These are phyloP conservation scores for Melastoma candidum DNA, from an alignment of 441 rosid species.

Conservation along the genomic window DNA sequence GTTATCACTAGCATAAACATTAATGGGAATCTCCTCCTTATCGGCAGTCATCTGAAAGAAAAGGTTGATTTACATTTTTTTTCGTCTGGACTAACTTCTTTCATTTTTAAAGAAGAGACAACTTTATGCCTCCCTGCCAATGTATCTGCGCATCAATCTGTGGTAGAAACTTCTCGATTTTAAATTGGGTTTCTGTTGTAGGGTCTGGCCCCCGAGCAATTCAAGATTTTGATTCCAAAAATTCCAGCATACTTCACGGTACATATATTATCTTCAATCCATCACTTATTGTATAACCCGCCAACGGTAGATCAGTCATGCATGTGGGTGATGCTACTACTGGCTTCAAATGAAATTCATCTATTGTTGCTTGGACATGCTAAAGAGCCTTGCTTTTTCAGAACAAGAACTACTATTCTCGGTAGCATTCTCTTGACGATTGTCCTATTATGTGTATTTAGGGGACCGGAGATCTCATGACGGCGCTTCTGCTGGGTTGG, in stretches of 20 bases:
- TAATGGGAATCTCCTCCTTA: constrained; percentile 67
- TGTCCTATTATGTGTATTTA: constrained; percentile 21
- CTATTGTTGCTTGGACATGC: no score
- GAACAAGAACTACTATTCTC: not conserved
- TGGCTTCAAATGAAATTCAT: no score
- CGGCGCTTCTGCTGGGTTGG: constrained; percentile 98
- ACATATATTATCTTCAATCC: constrained; percentile 18
- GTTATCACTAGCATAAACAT: constrained; percentile 88
- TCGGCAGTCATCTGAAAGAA: constrained; percentile 89
- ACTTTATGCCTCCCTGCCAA: not conserved
- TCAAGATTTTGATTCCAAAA: constrained; percentile 76
- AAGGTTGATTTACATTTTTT: constrained; percentile 37
- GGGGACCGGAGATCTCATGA: constrained; percentile 99
- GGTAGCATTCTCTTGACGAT: constrained; percentile 8
- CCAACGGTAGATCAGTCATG: not conserved
- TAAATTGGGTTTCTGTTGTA: constrained; percentile 15
- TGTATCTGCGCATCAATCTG: not conserved
- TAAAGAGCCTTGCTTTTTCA: no score
- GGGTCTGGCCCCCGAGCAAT: constrained; percentile 81
- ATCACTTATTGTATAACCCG: not conserved
- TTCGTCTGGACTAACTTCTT: not conserved
- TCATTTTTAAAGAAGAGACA: not conserved
- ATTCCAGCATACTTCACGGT: constrained; percentile 98
- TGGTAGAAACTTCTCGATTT: not conserved
- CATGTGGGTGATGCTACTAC: no score